phyloP scores from a whole-genome alignment of 257 asterid species.

The Nicotiana paniculata region DNA sequence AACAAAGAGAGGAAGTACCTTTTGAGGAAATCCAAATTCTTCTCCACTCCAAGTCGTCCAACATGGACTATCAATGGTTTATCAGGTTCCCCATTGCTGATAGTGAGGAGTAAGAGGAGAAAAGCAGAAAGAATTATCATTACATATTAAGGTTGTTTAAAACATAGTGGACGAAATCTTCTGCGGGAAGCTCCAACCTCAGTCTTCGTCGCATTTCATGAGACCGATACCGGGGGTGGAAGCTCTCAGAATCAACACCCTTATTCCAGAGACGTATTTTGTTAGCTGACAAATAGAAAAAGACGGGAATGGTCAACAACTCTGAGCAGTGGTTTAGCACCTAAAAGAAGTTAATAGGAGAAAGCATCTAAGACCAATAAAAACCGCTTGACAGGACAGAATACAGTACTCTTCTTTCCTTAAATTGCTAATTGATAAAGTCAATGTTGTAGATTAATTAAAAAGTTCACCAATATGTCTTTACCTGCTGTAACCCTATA shows the following conservation, averaged over 20 bases:
- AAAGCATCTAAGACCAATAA: background rate
- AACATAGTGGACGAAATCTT: background rate
- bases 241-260: conserved; percentile 96
- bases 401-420: background rate
- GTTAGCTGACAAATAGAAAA: conserved; percentile 40
- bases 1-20: conserved; percentile 35
- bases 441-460: background rate
- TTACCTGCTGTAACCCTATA: conserved; percentile 82
- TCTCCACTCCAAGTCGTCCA: conserved; percentile 90
- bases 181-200: conserved; percentile 33
- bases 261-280: conserved; percentile 89
- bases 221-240: conserved; percentile 62
- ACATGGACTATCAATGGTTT: conserved; percentile 86
- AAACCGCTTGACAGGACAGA: background rate
- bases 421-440: background rate
- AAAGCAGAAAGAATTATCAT: conserved; percentile 9
- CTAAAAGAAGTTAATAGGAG: background rate
- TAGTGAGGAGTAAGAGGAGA: conserved; percentile 4
- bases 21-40: conserved; percentile 87
- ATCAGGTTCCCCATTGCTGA: conserved; percentile 83
- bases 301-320: background rate
- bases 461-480: background rate
- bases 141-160: background rate
- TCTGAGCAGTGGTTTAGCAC: background rate
- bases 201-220: conserved; percentile 70